These are phyloP conservation scores for Scedosporium apiospermum DNA, from an alignment of 2,329 filamentous ascomycete species.

Conservation along the genomic window DNA sequence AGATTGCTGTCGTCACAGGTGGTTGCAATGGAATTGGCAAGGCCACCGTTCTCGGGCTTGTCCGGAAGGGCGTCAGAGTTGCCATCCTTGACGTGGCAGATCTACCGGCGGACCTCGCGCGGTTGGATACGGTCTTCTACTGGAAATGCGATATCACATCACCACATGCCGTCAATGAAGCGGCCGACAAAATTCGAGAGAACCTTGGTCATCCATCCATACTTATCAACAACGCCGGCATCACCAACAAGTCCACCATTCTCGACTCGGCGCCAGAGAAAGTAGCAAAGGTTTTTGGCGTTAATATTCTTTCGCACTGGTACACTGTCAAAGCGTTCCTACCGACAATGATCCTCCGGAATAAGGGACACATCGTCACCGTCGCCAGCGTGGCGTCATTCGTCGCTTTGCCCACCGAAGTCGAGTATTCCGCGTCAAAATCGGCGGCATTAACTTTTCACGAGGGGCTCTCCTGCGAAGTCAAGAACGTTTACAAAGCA, in stretches of 20 bases:
- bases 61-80: constrained; percentile 2
- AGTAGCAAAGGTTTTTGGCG: constrained; percentile 59
- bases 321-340: constrained; percentile 59
- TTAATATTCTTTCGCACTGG: constrained; percentile 61
- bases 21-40: constrained; percentile 32
- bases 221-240: constrained; percentile 64
- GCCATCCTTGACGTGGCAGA: not conserved
- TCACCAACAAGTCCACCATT: constrained; percentile 53
- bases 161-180: constrained; percentile 32
- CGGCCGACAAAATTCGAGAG: constrained; percentile 20
- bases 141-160: constrained; percentile 31
- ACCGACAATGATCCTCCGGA: constrained; percentile 49
- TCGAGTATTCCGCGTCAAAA: constrained; percentile 61
- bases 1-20: constrained; percentile 34
- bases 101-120: constrained; percentile 9
- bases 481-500: constrained; percentile 51
- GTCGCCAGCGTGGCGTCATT: constrained; percentile 57
- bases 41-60: constrained; percentile 22
- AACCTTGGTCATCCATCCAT: constrained; percentile 52
- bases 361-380: constrained; percentile 67
- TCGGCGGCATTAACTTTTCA: constrained; percentile 58
- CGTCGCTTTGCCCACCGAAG: constrained; percentile 50
- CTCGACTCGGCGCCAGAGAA: constrained; percentile 47
- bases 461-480: constrained; percentile 52
- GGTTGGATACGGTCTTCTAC: constrained; percentile 15